A percentile compares a stretch with the other conserved stretches of the same genome.
Evolutionary conservation across 441 rosid genomes (phyloP).

Genomic region (Adansonia grandidieri): DNA sequence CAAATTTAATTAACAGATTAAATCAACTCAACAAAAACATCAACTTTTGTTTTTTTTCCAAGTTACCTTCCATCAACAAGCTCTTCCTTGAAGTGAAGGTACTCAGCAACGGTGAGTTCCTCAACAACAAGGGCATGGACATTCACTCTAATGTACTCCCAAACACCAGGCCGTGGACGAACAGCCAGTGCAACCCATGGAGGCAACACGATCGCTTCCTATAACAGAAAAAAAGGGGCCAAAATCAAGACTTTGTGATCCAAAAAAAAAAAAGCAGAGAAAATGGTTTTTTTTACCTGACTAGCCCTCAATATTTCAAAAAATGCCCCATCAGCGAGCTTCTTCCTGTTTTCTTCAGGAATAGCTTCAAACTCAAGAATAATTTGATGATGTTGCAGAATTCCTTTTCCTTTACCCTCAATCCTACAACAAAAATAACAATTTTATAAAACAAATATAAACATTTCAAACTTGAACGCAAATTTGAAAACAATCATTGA

Average conservation of each 20-base stretch:
- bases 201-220: slow-evolving; percentile 79
- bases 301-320: slow-evolving; percentile 61
- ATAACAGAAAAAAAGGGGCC: slow-evolving; percentile 1
- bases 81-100: slow-evolving; percentile 78
- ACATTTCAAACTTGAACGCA: not conserved
- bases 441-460: not conserved
- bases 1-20: not conserved
- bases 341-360: slow-evolving; percentile 55
- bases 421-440: slow-evolving; percentile 42
- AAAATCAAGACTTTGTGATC: not conserved
- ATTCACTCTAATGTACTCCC: slow-evolving; percentile 80
- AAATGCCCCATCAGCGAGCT: slow-evolving; percentile 54
- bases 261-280: not conserved
- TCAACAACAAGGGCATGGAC: slow-evolving; percentile 72
- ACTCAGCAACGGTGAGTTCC: slow-evolving; percentile 62
- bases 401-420: slow-evolving; percentile 74
- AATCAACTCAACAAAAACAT: not conserved
- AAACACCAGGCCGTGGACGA: slow-evolving; percentile 88
- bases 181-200: slow-evolving; percentile 86
- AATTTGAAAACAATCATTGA: not conserved
- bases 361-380: slow-evolving; percentile 65
- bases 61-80: slow-evolving; percentile 74
- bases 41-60: not conserved
- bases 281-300: slow-evolving; percentile 44
- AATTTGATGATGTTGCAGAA: slow-evolving; percentile 69